A percentile compares a stretch with the other conserved stretches of the same genome.
phyloP scores from a whole-genome alignment of 257 asterid genomes.

The Plantago ovata region DNA sequence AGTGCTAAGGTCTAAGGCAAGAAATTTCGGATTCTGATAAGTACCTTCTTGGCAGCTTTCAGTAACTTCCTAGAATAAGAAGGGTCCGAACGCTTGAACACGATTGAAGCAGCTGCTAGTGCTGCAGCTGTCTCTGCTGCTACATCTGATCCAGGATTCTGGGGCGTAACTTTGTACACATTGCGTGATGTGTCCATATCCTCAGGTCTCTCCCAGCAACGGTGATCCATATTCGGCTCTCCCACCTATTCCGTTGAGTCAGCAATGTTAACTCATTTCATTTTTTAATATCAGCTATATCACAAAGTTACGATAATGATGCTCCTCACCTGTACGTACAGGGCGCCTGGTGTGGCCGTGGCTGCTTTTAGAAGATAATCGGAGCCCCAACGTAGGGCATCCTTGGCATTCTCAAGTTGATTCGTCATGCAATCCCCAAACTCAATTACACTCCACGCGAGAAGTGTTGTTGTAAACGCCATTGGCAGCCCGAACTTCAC shows the following conservation, averaged over 20 bases:
- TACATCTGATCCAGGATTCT: conserved; percentile 81
- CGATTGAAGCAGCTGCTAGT: conserved; percentile 79
- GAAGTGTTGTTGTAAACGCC: conserved; percentile 80
- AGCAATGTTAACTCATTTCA: background rate
- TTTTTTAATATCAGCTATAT: background rate
- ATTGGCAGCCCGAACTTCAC: conserved; percentile 79
- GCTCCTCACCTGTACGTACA: conserved; percentile 59
- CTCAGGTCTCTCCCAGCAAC: conserved; percentile 85
- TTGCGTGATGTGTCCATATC: conserved; percentile 78
- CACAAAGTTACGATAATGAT: background rate
- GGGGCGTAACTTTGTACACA: conserved; percentile 58
- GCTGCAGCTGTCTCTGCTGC: conserved; percentile 96
- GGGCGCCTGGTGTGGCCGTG: conserved; percentile 47
- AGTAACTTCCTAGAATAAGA: conserved; percentile 54
- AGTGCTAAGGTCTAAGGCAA: too few relatives aligned
- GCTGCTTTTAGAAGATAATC: conserved; percentile 92
- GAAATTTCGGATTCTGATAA: background rate
- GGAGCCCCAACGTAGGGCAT: conserved; percentile 68
- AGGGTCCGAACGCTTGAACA: conserved; percentile 65
- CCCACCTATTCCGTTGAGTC: conserved; percentile 49
- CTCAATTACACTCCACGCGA: conserved; percentile 81
- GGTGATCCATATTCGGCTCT: conserved; percentile 71
- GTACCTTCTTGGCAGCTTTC: conserved; percentile 44
- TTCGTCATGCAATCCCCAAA: conserved; percentile 54
- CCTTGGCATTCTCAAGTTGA: conserved; percentile 47